Evolutionary conservation across 768 basidiomycete species (phyloP), one percentile per base, ranked within the genome.

Genomic region (Hydnum rufescens): DNA sequence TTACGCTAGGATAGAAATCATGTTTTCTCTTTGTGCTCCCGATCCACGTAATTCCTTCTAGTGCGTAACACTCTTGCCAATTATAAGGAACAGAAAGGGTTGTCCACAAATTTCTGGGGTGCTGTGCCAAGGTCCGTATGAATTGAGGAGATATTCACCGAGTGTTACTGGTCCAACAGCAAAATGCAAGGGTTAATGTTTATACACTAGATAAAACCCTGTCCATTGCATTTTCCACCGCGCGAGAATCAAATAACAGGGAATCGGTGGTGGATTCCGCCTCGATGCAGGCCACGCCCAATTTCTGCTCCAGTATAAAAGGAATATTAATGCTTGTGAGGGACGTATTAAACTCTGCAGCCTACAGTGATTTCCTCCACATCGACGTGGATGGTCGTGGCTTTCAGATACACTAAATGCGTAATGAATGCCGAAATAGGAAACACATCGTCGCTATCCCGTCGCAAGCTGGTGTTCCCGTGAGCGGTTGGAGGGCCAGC

Each of bases 391-490:
- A 95, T 73, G 5, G 61, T 60, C 3, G 77, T 73, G 2, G 74
- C 78, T 59, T 75, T 72, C 5, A 90, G 70, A 64, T 82, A 81
- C 3, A 90, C 75, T 26, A 95, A 63, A 64, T 93, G 87, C 3
- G 86, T 89, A 55, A 95, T 68, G 61, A 89, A 86, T 1, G 83
- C 80, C 18, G 82, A 82, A 3, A 76, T 65, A 3, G 84, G 84
- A 59, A 82, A 85, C 28, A 49, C 48, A 46, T 39, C 30, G 8
- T 51, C 42, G n/a, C n/a, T n/a, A n/a, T 29, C 22, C 22, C 19
- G 70, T 73, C 3, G 36, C 13, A 13, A 39, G 13, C 22, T 39
- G 36, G 77, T 78, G 46, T 66, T 70, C 6, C 70, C 71, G 60
- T 22, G 49, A 47, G 13, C 26, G 44, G 44, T 22, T 13, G 36